Evolutionary conservation across 129 eudicot species (phyloP).

Genomic region (Helianthus tuberosus): DNA sequence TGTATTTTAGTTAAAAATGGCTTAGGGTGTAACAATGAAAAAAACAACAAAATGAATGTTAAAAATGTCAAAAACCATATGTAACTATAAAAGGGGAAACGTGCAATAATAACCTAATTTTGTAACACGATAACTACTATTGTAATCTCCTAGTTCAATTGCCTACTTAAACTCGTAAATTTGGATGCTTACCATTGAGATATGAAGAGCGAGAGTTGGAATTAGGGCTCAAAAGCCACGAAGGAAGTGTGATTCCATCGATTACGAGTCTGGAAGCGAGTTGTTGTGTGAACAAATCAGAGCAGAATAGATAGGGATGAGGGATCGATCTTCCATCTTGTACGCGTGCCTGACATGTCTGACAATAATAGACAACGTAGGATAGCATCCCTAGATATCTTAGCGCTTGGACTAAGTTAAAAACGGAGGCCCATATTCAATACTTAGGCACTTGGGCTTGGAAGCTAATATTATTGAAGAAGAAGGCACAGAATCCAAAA

Average conservation of each 20-base stretch:
- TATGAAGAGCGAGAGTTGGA: constrained; percentile 25
- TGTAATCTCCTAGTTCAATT: neutral
- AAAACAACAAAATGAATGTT: neutral
- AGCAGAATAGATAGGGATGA: too few relatives aligned
- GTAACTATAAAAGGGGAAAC: neutral
- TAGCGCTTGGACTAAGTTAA: too few relatives aligned
- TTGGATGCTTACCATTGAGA: constrained; percentile 34
- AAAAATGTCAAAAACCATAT: neutral
- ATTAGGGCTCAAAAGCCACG: constrained; percentile 65
- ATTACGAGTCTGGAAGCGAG: constrained; percentile 66
- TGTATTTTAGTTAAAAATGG: too few relatives aligned
- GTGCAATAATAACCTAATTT: constrained; percentile 19
- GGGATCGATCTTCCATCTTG: too few relatives aligned
- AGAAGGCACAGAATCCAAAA: too few relatives aligned
- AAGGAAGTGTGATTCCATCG: constrained; percentile 76
- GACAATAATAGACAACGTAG: too few relatives aligned
- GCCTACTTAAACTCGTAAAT: neutral
- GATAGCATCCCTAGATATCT: too few relatives aligned
- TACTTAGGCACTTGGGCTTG: too few relatives aligned
- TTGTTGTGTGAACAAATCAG: constrained; percentile 54
- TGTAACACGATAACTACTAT: neutral
- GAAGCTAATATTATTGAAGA: too few relatives aligned
- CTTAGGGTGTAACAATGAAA: too few relatives aligned
- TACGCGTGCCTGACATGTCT: too few relatives aligned
- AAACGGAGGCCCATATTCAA: too few relatives aligned